Evolutionary conservation across 73 alveolate species (phyloP), one percentile per base, ranked within the genome.

Genomic region (Paramecium octaurelia): DNA sequence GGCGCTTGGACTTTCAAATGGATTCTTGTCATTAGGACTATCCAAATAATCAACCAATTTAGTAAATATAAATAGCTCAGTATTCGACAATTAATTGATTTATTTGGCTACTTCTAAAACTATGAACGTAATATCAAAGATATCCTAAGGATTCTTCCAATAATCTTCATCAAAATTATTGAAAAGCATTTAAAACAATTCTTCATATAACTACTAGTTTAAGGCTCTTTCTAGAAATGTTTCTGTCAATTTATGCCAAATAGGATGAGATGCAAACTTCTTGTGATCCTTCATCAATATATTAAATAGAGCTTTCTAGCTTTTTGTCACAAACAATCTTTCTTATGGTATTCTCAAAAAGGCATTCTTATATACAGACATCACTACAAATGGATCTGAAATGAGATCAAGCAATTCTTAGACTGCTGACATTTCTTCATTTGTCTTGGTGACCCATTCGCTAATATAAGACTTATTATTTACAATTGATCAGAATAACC

Each of bases 81-180:
- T 36, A 73, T 73, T 34, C 2, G 87, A 73, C n/a, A 36, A 38
- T 73, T 29, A 73, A 73, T 73, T 31, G 6, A 36, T 73, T n/a
- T 73, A 10, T 18, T 73, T 73, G 18, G 87, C 87, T 34, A 73
- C 87, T 21, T 34, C 57, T 29, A 73, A 43, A 9, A 73, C 57
- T 2, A 40, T 35, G n/a, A 36, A 36, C 14, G 59, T 73, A 4
- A 73, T 35, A 6, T 73, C 59, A 21, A 73, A 36, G 6, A 73
- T 36, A 73, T 34, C 59, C 5, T 73, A 23, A 14, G 35, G 59
- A 20, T 36, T 18, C 8, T 34, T 73, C 87, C 87, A 73, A 36
- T 31, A 35, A 8, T 73, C 87, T 36, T 73, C 87, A 38, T 73
- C 87, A 73, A 73, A 73, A 73, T 73, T 73, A 73, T 73, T 73